Evolutionary conservation across 495 filamentous ascomycete species (phyloP).

Genomic region (Aspergillus coremiiformis): DNA sequence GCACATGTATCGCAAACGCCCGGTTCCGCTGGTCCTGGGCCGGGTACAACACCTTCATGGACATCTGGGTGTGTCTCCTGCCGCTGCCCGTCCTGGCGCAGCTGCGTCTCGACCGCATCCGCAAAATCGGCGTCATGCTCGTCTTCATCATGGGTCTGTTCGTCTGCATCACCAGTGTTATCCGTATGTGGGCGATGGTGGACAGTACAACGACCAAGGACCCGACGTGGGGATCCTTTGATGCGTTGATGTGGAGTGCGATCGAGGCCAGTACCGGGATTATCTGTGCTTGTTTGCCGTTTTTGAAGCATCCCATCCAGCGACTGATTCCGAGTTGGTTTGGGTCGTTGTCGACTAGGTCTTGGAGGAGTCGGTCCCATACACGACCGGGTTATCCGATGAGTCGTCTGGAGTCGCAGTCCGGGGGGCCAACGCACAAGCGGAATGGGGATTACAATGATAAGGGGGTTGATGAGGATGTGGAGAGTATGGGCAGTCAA

Average conservation of each 20-base stretch:
- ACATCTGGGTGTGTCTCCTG: constrained; percentile 34
- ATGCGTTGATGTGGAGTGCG: constrained; percentile 21
- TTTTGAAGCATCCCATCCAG: constrained; percentile 29
- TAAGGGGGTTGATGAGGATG: constrained; percentile 2
- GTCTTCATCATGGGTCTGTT: constrained; percentile 30
- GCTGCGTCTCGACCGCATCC: constrained; percentile 34
- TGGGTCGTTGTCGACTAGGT: constrained; percentile 6
- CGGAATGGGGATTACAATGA: neutral
- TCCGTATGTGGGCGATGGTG: constrained; percentile 21
- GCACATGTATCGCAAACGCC: constrained; percentile 14
- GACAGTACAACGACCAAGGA: constrained; percentile 19
- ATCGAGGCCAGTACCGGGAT: constrained; percentile 21
- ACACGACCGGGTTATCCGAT: constrained; percentile 5
- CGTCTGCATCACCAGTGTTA: constrained; percentile 19
- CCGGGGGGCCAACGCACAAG: neutral
- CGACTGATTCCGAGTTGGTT: constrained; percentile 22
- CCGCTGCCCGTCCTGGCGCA: constrained; percentile 33
- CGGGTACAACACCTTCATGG: constrained; percentile 28
- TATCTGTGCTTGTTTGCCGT: constrained; percentile 20
- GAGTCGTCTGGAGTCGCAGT: constrained; percentile 6
- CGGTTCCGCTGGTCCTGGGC: constrained; percentile 19
- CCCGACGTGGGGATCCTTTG: constrained; percentile 15
- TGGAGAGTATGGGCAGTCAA: constrained; percentile 10
- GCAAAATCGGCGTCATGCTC: constrained; percentile 29
- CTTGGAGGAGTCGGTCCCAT: constrained; percentile 3